Evolutionary conservation across 192 early-diverging fungal genomes (phyloP).

Genomic region (Umbelopsis sp.): DNA sequence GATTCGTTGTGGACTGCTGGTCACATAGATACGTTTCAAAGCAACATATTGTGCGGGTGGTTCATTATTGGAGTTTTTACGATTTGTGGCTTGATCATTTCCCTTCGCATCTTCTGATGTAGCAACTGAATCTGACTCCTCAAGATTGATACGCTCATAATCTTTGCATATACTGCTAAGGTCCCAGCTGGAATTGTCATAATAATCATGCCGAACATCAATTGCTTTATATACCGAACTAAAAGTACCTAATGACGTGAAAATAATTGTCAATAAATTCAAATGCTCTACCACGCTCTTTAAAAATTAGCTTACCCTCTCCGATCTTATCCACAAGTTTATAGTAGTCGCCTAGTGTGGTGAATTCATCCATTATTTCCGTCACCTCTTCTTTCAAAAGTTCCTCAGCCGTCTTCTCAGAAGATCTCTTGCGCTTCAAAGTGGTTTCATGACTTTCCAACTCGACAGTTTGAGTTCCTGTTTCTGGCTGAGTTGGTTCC

Average conservation of each 20-base stretch:
- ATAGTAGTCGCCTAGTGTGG: constrained; percentile 59
- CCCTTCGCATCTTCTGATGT: not conserved
- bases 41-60: constrained; percentile 62
- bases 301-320: constrained; percentile 55
- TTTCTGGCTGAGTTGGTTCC: too few species aligned
- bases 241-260: constrained; percentile 71
- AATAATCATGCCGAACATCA: constrained; percentile 71
- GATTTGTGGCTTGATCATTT: not conserved
- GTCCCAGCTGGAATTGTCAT: constrained; percentile 73
- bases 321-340: constrained; percentile 79
- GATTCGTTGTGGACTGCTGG: constrained; percentile 79
- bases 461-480: not conserved
- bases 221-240: constrained; percentile 91
- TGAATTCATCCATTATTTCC: constrained; percentile 46
- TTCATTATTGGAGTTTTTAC: not conserved
- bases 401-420: not conserved
- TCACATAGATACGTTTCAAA: constrained; percentile 86
- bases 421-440: too few species aligned
- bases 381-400: constrained; percentile 21
- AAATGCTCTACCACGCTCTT: not conserved
- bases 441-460: not conserved
- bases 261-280: not conserved
- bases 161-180: constrained; percentile 16
- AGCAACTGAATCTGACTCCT: not conserved
- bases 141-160: constrained; percentile 11